Evolutionary conservation across 495 filamentous ascomycete genomes (phyloP).

Genomic region (Penicillium verhagenii): DNA sequence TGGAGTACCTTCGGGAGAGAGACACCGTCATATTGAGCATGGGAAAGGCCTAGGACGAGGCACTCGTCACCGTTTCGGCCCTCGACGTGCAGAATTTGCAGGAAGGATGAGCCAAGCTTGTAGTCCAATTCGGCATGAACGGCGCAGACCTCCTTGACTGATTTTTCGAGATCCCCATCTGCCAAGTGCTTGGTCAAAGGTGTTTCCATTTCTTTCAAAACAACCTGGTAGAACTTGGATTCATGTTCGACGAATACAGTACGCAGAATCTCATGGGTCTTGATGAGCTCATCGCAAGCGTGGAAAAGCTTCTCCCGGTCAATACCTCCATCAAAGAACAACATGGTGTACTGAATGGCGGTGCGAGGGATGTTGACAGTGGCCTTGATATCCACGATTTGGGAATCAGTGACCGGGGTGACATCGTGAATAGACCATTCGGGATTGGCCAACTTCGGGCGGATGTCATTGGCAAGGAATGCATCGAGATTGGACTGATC

Average conservation of each 20-base stretch:
- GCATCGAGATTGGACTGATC: conserved; percentile 26
- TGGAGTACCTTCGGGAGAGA: conserved; percentile 57
- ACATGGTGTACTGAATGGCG: conserved; percentile 45
- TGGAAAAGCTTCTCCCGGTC: conserved; percentile 27
- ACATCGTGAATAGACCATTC: conserved; percentile 36
- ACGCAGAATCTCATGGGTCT: conserved; percentile 60
- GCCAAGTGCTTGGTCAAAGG: conserved; percentile 28
- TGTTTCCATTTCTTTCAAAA: conserved; percentile 43
- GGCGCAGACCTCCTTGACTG: conserved; percentile 38
- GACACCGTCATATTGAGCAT: conserved; percentile 68
- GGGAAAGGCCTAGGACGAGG: conserved; percentile 59
- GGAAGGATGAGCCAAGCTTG: conserved; percentile 55
- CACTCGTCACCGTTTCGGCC: conserved; percentile 36
- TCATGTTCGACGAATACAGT: conserved; percentile 61
- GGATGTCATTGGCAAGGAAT: conserved; percentile 25
- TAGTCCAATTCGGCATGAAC: conserved; percentile 41
- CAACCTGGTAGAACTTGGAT: conserved; percentile 49
- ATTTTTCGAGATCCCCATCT: conserved; percentile 41
- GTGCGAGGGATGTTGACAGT: conserved; percentile 48
- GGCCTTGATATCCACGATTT: conserved; percentile 49
- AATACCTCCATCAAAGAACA: conserved; percentile 36
- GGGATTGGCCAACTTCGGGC: conserved; percentile 29
- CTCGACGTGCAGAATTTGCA: conserved; percentile 51
- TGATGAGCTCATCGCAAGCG: conserved; percentile 42
- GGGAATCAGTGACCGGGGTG: conserved; percentile 35